Percentiles rank a stretch among this genome's conserved stretches.
Evolutionary conservation across 495 filamentous ascomycete genomes (phyloP).

Genomic region (Aspergillus egyptiacus): DNA sequence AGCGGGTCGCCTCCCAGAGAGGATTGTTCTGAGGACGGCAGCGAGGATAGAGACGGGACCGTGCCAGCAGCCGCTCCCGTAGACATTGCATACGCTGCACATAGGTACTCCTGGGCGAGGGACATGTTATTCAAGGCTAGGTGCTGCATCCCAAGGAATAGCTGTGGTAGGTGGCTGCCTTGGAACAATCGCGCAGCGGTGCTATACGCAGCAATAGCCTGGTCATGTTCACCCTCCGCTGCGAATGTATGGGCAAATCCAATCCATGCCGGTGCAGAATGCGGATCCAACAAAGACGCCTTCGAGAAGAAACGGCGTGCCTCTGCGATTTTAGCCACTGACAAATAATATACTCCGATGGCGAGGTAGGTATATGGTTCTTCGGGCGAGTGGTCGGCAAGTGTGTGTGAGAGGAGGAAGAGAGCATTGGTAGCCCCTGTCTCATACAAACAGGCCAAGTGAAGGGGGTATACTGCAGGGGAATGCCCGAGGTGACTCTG

Average conservation of each 20-base stretch:
- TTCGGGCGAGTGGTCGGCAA: conserved; percentile 87
- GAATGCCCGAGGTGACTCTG: conserved; percentile 73
- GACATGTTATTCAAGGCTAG: conserved; percentile 91
- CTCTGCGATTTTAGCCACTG: conserved; percentile 83
- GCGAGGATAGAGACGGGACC: conserved; percentile 21
- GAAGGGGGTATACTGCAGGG: conserved; percentile 80
- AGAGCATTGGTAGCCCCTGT: conserved; percentile 78
- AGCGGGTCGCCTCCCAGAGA: conserved; percentile 62
- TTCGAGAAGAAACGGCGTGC: conserved; percentile 95
- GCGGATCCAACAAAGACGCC: conserved; percentile 91
- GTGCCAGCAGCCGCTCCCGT: conserved; percentile 46
- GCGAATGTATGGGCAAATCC: conserved; percentile 99
- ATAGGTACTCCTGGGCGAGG: conserved; percentile 91
- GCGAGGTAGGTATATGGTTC: conserved; percentile 89
- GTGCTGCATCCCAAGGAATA: conserved; percentile 98
- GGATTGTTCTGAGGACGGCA: conserved; percentile 49
- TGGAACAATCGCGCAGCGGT: conserved; percentile 94
- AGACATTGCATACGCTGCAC: conserved; percentile 70
- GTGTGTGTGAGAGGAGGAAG: conserved; percentile 88
- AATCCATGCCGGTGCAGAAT: conserved; percentile 98
- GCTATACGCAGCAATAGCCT: conserved; percentile 96
- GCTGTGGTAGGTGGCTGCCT: conserved; percentile 90
- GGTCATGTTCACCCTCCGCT: conserved; percentile 99
- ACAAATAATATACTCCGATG: conserved; percentile 91
- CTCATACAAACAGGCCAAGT: conserved; percentile 89